phyloP scores from a whole-genome alignment of 495 filamentous ascomycete genomes.

The Rhypophila decipiens region DNA sequence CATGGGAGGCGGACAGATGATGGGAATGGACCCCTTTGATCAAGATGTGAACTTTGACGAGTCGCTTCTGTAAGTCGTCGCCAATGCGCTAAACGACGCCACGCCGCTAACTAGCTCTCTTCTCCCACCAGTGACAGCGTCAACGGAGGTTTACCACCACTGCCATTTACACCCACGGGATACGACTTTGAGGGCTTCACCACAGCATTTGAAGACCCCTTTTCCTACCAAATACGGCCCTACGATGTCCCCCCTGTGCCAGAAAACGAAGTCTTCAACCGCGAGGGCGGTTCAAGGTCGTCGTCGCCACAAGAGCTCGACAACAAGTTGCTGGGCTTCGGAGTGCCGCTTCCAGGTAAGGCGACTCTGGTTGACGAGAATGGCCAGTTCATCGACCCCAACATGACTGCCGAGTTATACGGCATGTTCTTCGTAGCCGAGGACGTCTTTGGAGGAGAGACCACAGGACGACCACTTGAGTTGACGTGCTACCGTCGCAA shows the following conservation, averaged over 20 bases:
- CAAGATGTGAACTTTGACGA: constrained; percentile 39
- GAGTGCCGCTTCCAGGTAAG: constrained; percentile 54
- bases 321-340: constrained; percentile 62
- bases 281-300: no score
- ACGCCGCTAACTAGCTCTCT: background rate
- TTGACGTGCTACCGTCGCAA: constrained; percentile 90
- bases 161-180: constrained; percentile 44
- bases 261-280: constrained; percentile 36
- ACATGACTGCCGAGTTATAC: constrained; percentile 76
- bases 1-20: background rate
- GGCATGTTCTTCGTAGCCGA: constrained; percentile 96
- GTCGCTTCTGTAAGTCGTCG: constrained; percentile 36
- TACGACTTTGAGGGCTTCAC: constrained; percentile 51
- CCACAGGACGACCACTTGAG: constrained; percentile 59
- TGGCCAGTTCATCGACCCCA: constrained; percentile 42
- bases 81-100: no score
- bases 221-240: constrained; percentile 45
- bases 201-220: constrained; percentile 62
- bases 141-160: constrained; percentile 33
- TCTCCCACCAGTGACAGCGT: constrained; percentile 31
- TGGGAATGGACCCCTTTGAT: constrained; percentile 37
- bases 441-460: constrained; percentile 46
- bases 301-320: constrained; percentile 34
- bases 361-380: constrained; percentile 48
- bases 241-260: constrained; percentile 38